A percentile compares a stretch with the other conserved stretches of the same genome.
phyloP scores from a whole-genome alignment of 1,139 yeast genomes.

The Hyphopichia wangnamkhiaoensis region DNA sequence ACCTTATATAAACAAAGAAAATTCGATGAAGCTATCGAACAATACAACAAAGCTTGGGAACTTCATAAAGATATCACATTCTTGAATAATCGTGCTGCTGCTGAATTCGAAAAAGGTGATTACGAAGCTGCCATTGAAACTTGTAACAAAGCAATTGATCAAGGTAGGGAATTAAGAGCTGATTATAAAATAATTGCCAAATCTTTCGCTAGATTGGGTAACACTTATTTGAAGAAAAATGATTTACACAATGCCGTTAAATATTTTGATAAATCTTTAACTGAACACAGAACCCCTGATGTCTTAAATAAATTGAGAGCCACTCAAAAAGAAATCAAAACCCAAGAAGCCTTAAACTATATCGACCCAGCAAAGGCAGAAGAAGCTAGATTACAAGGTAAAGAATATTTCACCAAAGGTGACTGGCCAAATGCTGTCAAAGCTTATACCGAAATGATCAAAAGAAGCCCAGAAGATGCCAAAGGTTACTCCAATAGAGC shows the following conservation, averaged over 20 bases:
- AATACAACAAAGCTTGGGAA: conserved; percentile 87
- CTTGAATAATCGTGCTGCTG: conserved; percentile 95
- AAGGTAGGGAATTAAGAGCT: conserved; percentile 87
- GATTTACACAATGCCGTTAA: conserved; percentile 75
- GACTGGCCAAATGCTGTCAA: conserved; percentile 98
- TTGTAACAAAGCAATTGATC: conserved; percentile 78
- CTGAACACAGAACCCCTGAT: conserved; percentile 97
- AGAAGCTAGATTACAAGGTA: conserved; percentile 92
- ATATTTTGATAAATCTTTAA: conserved; percentile 83
- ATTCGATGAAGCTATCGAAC: conserved; percentile 89
- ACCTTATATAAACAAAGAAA: conserved; percentile 79
- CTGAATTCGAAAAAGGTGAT: conserved; percentile 94
- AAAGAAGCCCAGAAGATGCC: conserved; percentile 94
- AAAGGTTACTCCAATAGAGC: conserved; percentile 98
- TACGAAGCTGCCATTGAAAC: conserved; percentile 81
- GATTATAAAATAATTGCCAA: conserved; percentile 92
- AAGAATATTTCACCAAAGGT: conserved; percentile 81
- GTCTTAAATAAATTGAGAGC: conserved; percentile 83
- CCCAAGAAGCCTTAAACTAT: conserved; percentile 73
- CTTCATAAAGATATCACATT: conserved; percentile 83
- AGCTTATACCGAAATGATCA: conserved; percentile 91
- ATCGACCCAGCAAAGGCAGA: conserved; percentile 92
- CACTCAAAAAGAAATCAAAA: conserved; percentile 83
- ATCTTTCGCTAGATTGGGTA: conserved; percentile 91
- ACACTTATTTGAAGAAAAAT: conserved; percentile 71